These are phyloP conservation scores for Xylariaceae sp. DNA, from an alignment of 2,329 filamentous ascomycete genomes.

Conservation along the genomic window DNA sequence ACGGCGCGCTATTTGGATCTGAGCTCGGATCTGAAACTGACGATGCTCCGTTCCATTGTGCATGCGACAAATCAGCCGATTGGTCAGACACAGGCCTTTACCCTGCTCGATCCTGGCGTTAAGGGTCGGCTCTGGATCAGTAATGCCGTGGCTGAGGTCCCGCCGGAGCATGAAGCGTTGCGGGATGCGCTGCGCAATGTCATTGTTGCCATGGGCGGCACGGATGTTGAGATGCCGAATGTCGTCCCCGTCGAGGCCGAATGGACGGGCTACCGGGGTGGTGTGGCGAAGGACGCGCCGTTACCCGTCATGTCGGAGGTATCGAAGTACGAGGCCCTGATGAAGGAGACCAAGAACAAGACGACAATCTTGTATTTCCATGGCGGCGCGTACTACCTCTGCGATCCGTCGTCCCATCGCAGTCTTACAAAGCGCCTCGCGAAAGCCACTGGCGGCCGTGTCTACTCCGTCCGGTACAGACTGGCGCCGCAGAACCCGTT, in stretches of 20 bases:
- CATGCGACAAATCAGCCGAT: slow-evolving; percentile 46
- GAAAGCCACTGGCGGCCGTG: slow-evolving; percentile 60
- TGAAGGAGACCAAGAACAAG: slow-evolving; percentile 59
- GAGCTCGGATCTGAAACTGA: slow-evolving; percentile 65
- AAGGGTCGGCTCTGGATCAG: slow-evolving; percentile 81
- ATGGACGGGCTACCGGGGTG: slow-evolving; percentile 66
- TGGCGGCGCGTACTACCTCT: slow-evolving; percentile 68
- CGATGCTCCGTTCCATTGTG: slow-evolving; percentile 61
- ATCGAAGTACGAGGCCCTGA: slow-evolving; percentile 60
- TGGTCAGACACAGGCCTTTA: slow-evolving; percentile 52
- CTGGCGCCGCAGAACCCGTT: slow-evolving; percentile 71
- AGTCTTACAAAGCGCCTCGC: slow-evolving; percentile 55
- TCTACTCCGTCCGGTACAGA: slow-evolving; percentile 68
- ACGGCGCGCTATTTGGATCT: slow-evolving; percentile 74
- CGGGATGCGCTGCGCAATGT: slow-evolving; percentile 53
- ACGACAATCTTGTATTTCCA: slow-evolving; percentile 69
- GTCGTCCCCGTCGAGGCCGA: slow-evolving; percentile 60
- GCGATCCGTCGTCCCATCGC: slow-evolving; percentile 66
- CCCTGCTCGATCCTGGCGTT: slow-evolving; percentile 38
- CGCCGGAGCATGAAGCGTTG: slow-evolving; percentile 47
- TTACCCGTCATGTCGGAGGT: slow-evolving; percentile 55
- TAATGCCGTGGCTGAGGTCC: slow-evolving; percentile 58
- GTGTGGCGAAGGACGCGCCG: slow-evolving; percentile 43
- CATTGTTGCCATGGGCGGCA: slow-evolving; percentile 48
- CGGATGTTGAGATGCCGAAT: slow-evolving; percentile 42